A percentile compares a stretch with the other conserved stretches of the same genome.
phyloP scores from a whole-genome alignment of 768 basidiomycete genomes.

The Hebeloma cylindrosporum region DNA sequence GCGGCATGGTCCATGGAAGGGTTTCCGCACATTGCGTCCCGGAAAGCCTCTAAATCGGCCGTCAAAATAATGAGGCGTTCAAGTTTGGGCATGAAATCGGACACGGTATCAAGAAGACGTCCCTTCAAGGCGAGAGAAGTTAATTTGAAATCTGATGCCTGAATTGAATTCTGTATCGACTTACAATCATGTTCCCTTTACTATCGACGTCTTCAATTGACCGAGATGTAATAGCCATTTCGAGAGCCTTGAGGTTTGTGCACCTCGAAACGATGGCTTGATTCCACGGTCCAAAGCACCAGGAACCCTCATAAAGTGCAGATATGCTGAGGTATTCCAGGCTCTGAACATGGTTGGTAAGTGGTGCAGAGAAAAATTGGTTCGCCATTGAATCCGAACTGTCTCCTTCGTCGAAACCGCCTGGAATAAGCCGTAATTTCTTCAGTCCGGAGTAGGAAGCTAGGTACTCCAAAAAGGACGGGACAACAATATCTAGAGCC shows the following conservation, averaged over 20 bases:
- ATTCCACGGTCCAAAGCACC: constrained; percentile 12
- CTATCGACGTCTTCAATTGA: background rate
- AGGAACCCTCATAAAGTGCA: constrained; percentile 7
- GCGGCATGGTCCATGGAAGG: background rate
- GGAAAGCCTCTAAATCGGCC: background rate
- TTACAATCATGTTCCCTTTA: constrained; percentile 2
- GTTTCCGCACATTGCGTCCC: background rate
- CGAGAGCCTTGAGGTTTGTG: constrained; percentile 1
- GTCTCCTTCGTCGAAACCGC: background rate
- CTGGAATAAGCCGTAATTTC: constrained; percentile 4
- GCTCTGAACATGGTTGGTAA: constrained; percentile 6
- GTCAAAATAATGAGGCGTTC: constrained; percentile 1
- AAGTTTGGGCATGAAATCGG: background rate
- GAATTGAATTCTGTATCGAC: background rate
- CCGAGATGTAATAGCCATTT: background rate
- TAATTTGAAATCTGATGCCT: background rate
- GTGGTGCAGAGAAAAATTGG: constrained; percentile 3
- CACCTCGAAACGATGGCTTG: constrained; percentile 5
- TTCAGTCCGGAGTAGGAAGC: constrained; percentile 13
- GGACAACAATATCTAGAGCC: background rate
- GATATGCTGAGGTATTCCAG: constrained; percentile 6
- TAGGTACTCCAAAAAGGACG: constrained; percentile 8
- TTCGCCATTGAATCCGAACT: constrained; percentile 4
- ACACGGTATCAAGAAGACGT: constrained; percentile 3
- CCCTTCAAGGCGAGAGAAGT: background rate